phyloP scores from a whole-genome alignment of 1,139 yeast genomes.

The Hansenula sp. region DNA sequence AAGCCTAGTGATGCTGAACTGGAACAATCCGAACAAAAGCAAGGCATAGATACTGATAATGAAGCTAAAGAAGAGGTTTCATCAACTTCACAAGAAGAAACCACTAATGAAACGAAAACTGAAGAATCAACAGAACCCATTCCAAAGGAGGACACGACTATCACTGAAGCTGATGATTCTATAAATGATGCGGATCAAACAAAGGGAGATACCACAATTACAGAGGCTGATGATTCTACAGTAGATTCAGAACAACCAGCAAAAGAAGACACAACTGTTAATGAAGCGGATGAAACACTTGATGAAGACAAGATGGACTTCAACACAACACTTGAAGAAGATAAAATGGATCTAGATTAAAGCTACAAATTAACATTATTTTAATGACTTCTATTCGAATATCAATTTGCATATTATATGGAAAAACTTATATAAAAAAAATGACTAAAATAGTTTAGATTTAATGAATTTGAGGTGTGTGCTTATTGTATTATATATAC shows the following conservation, averaged over 20 bases:
- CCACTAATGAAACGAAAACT: neutral
- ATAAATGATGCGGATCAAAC: no score
- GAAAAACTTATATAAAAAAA: no score
- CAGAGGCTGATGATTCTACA: no score
- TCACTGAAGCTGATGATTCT: no score
- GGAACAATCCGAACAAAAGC: conserved; percentile 11
- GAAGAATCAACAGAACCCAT: no score
- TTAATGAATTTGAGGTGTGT: no score
- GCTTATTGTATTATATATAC: no score
- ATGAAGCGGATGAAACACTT: neutral
- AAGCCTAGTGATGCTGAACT: conserved; percentile 9
- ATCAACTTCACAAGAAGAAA: no score
- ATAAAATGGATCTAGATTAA: conserved; percentile 18
- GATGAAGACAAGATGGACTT: conserved; percentile 7
- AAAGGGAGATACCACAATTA: neutral
- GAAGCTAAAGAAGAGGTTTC: neutral
- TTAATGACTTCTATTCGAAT: neutral
- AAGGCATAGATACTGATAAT: neutral
- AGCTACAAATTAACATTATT: neutral
- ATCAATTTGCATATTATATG: neutral
- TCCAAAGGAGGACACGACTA: no score
- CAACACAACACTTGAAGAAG: conserved; percentile 17
- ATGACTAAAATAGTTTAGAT: neutral
- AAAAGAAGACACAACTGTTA: neutral
- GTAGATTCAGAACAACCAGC: neutral